These are phyloP conservation scores for Spiromastix sp. DNA, from an alignment of 2,329 filamentous ascomycete genomes.

Conservation along the genomic window DNA sequence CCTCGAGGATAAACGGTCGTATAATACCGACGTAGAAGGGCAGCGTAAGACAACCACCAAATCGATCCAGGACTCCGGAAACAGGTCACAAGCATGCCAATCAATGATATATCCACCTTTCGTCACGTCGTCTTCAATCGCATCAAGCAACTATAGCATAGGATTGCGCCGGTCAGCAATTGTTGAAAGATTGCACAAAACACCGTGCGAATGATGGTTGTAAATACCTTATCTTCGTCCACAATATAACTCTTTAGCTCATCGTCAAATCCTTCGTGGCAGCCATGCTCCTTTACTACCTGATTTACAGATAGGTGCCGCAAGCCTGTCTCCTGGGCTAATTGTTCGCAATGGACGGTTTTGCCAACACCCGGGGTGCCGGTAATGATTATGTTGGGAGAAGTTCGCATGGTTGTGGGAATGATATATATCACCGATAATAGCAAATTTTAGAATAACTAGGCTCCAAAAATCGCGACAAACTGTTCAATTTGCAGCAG, in stretches of 20 bases:
- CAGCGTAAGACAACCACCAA: conserved; percentile 78
- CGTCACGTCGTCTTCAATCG: conserved; percentile 71
- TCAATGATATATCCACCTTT: conserved; percentile 82
- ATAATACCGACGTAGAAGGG: conserved; percentile 68
- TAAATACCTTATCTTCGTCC: conserved; percentile 80
- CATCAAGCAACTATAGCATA: conserved; percentile 58
- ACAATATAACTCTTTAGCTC: conserved; percentile 83
- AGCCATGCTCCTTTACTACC: conserved; percentile 77
- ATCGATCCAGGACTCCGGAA: conserved; percentile 88
- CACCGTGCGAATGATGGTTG: no score
- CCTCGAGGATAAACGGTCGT: conserved; percentile 71
- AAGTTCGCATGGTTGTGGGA: conserved; percentile 23
- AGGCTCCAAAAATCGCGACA: no score
- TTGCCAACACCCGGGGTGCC: conserved; percentile 95
- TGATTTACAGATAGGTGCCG: conserved; percentile 83
- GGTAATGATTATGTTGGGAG: conserved; percentile 86
- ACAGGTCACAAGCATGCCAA: conserved; percentile 96
- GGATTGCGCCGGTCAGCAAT: no score
- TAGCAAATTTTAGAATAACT: no score
- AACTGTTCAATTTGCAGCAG: no score
- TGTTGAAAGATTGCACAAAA: no score
- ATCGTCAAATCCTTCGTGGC: conserved; percentile 80
- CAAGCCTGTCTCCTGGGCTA: conserved; percentile 66
- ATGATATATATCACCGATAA: no score
- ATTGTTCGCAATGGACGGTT: conserved; percentile 76